phyloP scores from a whole-genome alignment of 1,139 yeast genomes.

The Pichia terricola region DNA sequence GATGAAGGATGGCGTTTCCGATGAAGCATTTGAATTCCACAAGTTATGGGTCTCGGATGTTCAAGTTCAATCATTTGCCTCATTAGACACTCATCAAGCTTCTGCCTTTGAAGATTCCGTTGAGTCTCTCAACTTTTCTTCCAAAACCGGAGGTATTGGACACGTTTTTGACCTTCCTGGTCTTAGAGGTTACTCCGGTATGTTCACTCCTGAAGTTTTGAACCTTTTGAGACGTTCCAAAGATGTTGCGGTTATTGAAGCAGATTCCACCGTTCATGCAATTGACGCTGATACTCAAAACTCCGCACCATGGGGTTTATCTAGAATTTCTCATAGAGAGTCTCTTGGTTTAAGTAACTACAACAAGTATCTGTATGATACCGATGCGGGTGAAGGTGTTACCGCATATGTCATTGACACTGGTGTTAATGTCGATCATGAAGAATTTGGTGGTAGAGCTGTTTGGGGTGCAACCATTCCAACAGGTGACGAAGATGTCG shows the following conservation, averaged over 20 bases:
- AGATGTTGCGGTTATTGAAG: constrained; percentile 68
- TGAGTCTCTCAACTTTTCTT: constrained; percentile 22
- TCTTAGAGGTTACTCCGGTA: constrained; percentile 64
- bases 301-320: constrained; percentile 95
- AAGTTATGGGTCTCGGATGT: constrained; percentile 47
- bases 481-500: constrained; percentile 67
- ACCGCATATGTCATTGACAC: constrained; percentile 91
- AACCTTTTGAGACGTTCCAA: constrained; percentile 65
- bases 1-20: constrained; percentile 51
- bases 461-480: constrained; percentile 91
- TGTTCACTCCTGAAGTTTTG: constrained; percentile 61
- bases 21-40: constrained; percentile 50
- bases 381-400: constrained; percentile 84
- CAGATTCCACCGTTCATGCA: constrained; percentile 67
- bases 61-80: constrained; percentile 33
- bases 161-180: constrained; percentile 49
- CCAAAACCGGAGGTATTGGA: constrained; percentile 46
- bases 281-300: constrained; percentile 55
- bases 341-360: constrained; percentile 65
- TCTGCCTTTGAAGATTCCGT: constrained; percentile 28
- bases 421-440: constrained; percentile 75
- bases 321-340: constrained; percentile 87
- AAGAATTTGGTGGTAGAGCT: constrained; percentile 88
- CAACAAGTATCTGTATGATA: constrained; percentile 79
- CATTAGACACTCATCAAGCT: constrained; percentile 9